Evolutionary conservation across 2,329 filamentous ascomycete species (phyloP).

Genomic region (Diaporthe sp.): DNA sequence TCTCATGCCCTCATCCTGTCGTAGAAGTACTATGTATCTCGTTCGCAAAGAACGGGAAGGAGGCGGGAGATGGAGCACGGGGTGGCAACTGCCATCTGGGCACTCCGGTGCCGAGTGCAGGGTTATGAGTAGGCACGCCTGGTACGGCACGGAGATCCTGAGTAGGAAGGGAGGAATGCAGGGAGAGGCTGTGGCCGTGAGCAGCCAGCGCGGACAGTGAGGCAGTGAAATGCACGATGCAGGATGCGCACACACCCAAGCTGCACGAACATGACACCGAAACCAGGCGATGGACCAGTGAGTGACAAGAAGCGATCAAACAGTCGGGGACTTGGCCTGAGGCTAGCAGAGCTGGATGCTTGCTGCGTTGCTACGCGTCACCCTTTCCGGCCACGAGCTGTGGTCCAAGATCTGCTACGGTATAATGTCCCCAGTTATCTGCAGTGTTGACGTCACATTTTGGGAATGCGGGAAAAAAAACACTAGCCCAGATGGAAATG

Average conservation of each 20-base stretch:
- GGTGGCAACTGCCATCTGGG: conserved; percentile 27
- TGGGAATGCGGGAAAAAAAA: not conserved
- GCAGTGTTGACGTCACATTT: conserved; percentile 19
- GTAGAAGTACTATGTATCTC: not conserved
- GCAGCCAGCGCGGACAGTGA: not conserved
- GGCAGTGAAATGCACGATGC: conserved; percentile 13
- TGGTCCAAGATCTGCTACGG: conserved; percentile 1
- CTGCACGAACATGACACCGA: conserved; percentile 29
- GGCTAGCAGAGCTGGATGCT: not conserved
- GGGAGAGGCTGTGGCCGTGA: not conserved
- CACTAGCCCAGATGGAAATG: not conserved
- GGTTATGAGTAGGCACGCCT: not conserved
- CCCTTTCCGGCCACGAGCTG: not conserved
- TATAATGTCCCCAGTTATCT: conserved; percentile 2
- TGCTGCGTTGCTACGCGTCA: conserved; percentile 8
- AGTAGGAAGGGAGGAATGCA: not conserved
- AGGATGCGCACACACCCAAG: not conserved
- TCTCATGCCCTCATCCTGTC: not conserved
- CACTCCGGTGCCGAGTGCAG: not conserved
- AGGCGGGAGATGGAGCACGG: not conserved
- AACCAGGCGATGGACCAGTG: not conserved
- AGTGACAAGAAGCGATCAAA: not conserved
- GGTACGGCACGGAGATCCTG: not conserved
- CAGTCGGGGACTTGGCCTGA: not conserved
- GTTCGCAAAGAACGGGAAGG: not conserved